phyloP scores from a whole-genome alignment of 2,329 filamentous ascomycete species.

The Cryphonectria japonica region DNA sequence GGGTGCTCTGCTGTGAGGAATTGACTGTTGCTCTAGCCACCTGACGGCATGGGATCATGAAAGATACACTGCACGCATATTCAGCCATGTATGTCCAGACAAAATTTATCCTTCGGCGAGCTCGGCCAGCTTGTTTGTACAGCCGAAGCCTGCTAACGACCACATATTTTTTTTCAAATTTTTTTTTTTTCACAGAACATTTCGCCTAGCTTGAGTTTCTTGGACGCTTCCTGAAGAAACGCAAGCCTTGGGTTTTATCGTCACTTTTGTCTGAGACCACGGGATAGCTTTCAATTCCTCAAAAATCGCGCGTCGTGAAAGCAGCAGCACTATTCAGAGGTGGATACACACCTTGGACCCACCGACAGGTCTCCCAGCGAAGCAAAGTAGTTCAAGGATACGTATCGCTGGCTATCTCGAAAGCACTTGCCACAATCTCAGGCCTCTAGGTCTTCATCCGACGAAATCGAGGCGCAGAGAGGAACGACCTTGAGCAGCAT shows the following conservation, averaged over 20 bases:
- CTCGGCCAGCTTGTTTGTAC: not conserved
- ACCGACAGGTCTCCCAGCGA: not conserved
- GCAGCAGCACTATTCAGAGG: not conserved
- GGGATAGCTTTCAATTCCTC: not conserved
- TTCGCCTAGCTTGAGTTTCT: no score
- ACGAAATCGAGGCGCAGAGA: not conserved
- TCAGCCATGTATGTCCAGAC: not conserved
- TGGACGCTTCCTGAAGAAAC: no score
- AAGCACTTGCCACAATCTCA: not conserved
- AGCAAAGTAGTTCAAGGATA: not conserved
- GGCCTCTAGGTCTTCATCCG: not conserved
- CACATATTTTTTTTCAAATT: no score
- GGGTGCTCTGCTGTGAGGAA: no score
- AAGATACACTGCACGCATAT: no score
- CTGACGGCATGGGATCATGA: no score
- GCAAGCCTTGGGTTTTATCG: no score
- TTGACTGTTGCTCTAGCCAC: no score
- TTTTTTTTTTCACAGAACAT: no score
- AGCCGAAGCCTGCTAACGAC: not conserved
- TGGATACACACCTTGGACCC: not conserved
- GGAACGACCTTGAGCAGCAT: not conserved
- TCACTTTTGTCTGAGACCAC: no score
- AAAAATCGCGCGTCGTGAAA: no score
- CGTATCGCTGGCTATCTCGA: not conserved
- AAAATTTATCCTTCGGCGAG: not conserved